Percentiles rank a stretch among this genome's conserved stretches.
Conservation (phyloP, 192 early-diverging fungal species). For the Backusella liffmaniae region DNA sequence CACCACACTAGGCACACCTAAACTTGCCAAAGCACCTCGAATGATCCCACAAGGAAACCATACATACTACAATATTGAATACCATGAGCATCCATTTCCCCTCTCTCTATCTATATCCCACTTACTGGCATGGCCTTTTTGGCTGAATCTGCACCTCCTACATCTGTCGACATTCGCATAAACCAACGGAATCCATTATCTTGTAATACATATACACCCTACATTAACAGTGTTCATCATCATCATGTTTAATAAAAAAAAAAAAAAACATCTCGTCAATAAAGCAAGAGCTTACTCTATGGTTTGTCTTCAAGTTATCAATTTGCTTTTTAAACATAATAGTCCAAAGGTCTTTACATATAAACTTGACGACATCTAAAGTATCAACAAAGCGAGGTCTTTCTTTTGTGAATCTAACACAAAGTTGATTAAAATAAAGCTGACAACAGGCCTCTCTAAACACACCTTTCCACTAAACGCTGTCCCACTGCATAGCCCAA, state of each 20-base stretch:
- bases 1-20: conserved; percentile 84
- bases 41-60: conserved; percentile 98
- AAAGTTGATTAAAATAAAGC: not conserved
- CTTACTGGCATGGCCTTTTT: conserved; percentile 76
- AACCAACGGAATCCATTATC: conserved; percentile 99
- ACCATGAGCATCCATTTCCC: not conserved
- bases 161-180: conserved; percentile 84
- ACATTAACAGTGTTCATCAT: not conserved
- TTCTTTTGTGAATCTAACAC: conserved; percentile 77
- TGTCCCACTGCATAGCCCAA: conserved; percentile 90
- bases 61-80: conserved; percentile 62
- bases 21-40: conserved; percentile 87
- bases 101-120: not conserved
- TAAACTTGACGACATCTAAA: conserved; percentile 96
- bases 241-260: not conserved
- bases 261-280: not conserved
- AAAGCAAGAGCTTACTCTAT: conserved; percentile 57
- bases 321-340: conserved; percentile 95
- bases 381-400: conserved; percentile 89
- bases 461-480: conserved; percentile 81
- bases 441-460: not conserved
- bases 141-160: conserved; percentile 72
- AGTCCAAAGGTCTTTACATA: conserved; percentile 98
- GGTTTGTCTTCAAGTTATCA: conserved; percentile 99
- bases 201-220: conserved; percentile 97